These are phyloP conservation scores for Aschersonia sp. DNA, from an alignment of 2,329 filamentous ascomycete genomes.

Conservation along the genomic window DNA sequence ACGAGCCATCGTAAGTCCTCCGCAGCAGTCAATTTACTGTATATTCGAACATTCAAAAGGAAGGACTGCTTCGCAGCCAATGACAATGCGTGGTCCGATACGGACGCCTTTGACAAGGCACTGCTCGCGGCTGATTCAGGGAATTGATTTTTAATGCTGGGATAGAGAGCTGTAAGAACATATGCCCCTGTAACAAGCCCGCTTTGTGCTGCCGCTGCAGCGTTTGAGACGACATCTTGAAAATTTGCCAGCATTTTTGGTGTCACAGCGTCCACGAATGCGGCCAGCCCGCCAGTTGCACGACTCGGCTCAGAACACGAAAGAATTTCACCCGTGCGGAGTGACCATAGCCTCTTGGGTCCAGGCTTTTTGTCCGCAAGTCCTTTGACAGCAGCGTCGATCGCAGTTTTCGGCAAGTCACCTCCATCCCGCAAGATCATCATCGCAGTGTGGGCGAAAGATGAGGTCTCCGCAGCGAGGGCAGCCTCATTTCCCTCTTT, in stretches of 20 bases:
- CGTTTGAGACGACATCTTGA: constrained; percentile 65
- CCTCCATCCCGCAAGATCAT: constrained; percentile 46
- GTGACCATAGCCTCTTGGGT: constrained; percentile 66
- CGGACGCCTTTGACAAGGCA: constrained; percentile 39
- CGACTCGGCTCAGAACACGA: constrained; percentile 34
- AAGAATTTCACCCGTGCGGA: constrained; percentile 58
- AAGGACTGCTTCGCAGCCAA: constrained; percentile 76
- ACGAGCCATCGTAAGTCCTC: constrained; percentile 71
- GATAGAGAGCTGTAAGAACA: constrained; percentile 51
- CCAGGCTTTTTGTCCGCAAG: constrained; percentile 71
- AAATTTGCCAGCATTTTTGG: constrained; percentile 53
- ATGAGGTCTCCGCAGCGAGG: constrained; percentile 57
- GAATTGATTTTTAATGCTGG: constrained; percentile 36
- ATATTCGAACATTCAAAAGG: constrained; percentile 70
- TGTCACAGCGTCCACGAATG: constrained; percentile 37
- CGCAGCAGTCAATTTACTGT: constrained; percentile 58
- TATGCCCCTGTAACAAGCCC: constrained; percentile 71
- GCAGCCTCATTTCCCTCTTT: constrained; percentile 88
- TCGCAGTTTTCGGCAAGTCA: constrained; percentile 48
- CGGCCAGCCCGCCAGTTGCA: constrained; percentile 29
- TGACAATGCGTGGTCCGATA: constrained; percentile 51
- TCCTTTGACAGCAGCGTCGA: constrained; percentile 67
- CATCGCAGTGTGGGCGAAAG: constrained; percentile 51
- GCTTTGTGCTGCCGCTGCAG: constrained; percentile 63
- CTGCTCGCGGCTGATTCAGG: constrained; percentile 33